These are phyloP conservation scores for Botrytis hyacinthi DNA, from an alignment of 2,329 filamentous ascomycete genomes.

Conservation along the genomic window DNA sequence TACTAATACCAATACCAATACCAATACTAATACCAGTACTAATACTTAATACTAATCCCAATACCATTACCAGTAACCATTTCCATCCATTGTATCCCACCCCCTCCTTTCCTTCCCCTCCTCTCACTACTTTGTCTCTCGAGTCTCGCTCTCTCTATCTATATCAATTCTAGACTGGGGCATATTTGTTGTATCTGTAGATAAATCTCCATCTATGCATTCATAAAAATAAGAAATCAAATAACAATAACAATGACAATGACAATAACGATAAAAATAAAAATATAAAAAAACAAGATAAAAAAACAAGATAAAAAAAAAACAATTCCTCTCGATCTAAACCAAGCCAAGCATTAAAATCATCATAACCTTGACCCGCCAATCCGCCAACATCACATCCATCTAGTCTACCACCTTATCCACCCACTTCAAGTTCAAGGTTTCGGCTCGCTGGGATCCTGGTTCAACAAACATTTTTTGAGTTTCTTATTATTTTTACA, in stretches of 20 bases:
- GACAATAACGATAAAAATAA: too few species aligned
- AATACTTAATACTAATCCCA: too few species aligned
- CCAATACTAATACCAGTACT: too few species aligned
- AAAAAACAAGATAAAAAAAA: not conserved
- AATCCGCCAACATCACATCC: not conserved
- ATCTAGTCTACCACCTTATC: not conserved
- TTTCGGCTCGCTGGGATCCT: not conserved
- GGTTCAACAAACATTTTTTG: not conserved
- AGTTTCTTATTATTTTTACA: not conserved
- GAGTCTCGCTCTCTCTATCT: not conserved
- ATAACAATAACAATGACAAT: too few species aligned
- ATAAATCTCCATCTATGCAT: not conserved
- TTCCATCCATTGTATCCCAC: not conserved
- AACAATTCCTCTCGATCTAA: not conserved
- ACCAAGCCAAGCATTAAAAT: not conserved
- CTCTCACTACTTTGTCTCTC: not conserved
- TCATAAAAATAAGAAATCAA: not conserved
- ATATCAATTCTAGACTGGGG: not conserved
- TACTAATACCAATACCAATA: too few species aligned
- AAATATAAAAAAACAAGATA: too few species aligned
- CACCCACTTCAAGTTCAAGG: not conserved
- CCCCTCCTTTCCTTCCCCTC: not conserved
- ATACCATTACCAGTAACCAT: too few species aligned
- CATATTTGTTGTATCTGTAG: not conserved
- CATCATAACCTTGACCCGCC: not conserved